These are phyloP conservation scores for Aspergillus costaricaensis DNA, from an alignment of 2,329 filamentous ascomycete species.

Conservation along the genomic window DNA sequence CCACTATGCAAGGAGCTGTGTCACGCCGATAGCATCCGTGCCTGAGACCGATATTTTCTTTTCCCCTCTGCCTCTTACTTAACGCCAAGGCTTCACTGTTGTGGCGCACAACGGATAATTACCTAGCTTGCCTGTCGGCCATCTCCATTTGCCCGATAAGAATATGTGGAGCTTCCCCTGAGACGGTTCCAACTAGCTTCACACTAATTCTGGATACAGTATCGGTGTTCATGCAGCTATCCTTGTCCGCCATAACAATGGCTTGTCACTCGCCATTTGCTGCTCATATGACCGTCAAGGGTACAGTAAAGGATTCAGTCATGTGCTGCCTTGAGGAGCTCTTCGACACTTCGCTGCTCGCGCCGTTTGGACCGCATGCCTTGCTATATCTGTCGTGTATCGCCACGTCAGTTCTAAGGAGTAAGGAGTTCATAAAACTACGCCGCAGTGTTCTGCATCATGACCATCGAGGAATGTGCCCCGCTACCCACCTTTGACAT, in stretches of 20 bases:
- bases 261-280: neutral
- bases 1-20: neutral
- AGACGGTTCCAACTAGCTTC: neutral
- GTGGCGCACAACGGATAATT: neutral
- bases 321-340: neutral
- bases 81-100: neutral
- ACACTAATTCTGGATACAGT: neutral
- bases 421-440: neutral
- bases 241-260: neutral
- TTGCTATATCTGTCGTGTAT: neutral
- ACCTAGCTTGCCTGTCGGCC: no score
- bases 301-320: neutral
- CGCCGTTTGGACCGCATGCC: neutral
- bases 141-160: neutral
- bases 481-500: constrained; percentile 1
- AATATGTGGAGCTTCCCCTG: neutral
- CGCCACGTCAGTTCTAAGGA: neutral
- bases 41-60: neutral
- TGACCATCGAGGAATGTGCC: neutral
- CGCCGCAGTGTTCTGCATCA: neutral
- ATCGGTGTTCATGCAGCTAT: neutral
- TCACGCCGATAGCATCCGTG: neutral
- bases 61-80: neutral
- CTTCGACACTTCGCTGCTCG: neutral
- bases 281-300: neutral